Evolutionary conservation across 768 basidiomycete genomes (phyloP), one percentile per base, ranked within the genome.

Genomic region (Psilocybe cyanescens): DNA sequence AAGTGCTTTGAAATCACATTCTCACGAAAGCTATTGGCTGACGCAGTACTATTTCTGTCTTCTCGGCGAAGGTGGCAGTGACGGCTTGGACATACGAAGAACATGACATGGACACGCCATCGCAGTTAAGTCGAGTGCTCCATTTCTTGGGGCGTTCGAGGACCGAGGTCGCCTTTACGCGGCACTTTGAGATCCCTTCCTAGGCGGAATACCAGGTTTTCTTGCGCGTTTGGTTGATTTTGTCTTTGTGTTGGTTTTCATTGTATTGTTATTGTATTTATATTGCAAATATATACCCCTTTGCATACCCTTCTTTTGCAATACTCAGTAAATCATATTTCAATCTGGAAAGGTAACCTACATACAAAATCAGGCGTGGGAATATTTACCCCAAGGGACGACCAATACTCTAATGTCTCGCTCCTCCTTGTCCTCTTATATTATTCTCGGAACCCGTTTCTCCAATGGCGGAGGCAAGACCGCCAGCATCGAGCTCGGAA

Each of bases 311-410:
- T 24, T 2, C 24, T 24, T 24, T 24, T 24, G 24, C 24, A 24
- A 24, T 24, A 2, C 24, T 24, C 24, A 24, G 24, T 24, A 19
- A 19, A 19, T 19, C 19, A 19, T 19, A 24, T 24, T 24, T 24
- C 24, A 24, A 24, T 24, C 24, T 24, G 24, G 24, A 24, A 24
- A 24, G 24, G 24, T 24, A 24, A 24, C 24, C 24, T 24, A 24
- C 24, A 24, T 24, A 24, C n/a, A 29, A 33, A 4, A 8, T 37
- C 12, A 39, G n/a, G 30, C 56, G 56, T 57, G 56, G 33, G 56
- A 57, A 57, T 19, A 0, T 48, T 28, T 57, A 49, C 56, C 56
- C 56, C 56, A 57, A 57, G 46, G 49, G 31, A 57, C 31, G 45
- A 24, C 46, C 24, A 19, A 29, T n/a, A 46, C 9, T 12, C 17